phyloP scores from a whole-genome alignment of 208 protist genomes.

The Trichomonas vaginalis region DNA sequence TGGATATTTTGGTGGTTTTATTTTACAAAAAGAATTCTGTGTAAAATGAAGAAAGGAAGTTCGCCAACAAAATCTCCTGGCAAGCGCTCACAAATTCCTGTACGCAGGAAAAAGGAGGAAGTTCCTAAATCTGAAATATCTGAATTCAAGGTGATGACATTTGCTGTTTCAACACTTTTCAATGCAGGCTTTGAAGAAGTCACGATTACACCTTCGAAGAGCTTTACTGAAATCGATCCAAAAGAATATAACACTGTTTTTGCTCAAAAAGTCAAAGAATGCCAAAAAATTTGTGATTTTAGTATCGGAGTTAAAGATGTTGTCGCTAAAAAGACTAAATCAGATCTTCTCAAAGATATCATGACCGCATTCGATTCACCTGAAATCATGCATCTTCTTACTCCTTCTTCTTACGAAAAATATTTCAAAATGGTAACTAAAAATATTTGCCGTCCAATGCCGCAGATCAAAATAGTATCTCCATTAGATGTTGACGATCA shows the following conservation, averaged over 20 bases:
- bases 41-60: background rate
- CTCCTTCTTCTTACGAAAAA: background rate
- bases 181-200: background rate
- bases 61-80: background rate
- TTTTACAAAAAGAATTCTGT: no score
- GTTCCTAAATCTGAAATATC: background rate
- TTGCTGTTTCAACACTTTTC: background rate
- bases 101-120: background rate
- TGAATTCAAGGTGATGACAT: background rate
- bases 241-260: background rate
- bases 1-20: no score
- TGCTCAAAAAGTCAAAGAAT: conserved; percentile 5
- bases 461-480: background rate
- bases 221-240: background rate
- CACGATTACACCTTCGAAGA: background rate
- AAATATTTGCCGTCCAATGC: background rate
- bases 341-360: background rate
- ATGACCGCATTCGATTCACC: background rate
- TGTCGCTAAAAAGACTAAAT: conserved; percentile 8
- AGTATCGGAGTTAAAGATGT: background rate
- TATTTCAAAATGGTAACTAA: background rate
- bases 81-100: background rate
- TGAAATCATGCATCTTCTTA: background rate
- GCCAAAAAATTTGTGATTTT: background rate
- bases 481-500: background rate